Evolutionary conservation across 2,329 filamentous ascomycete species (phyloP), one percentile per base, ranked within the genome.

Genomic region (Paraphoma sp.): DNA sequence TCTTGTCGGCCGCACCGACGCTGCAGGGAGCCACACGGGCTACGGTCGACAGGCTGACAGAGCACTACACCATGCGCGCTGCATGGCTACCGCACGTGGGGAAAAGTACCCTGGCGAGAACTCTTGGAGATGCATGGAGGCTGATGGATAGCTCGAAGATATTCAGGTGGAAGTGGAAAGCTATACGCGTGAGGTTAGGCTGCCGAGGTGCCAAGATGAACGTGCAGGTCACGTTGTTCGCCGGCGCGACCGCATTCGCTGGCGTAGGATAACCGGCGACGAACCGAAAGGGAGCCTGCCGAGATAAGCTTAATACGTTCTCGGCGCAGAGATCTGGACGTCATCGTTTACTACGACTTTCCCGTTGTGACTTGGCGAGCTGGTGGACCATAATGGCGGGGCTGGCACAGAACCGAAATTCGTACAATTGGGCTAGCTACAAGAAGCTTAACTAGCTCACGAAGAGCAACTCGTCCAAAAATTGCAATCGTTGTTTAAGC

Each of bases 81-180:
- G 51, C 59, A 55, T 55, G 57, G 47, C 53, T 63, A 38, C 54
- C 60, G 67, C 70, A 72, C 70, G 69, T 72, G 70, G 64, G 56
- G 57, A 47, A 57, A 49, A 48, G 57, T 59, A 46, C 59, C 64
- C 50, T 51, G 55, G 43, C 45, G 41, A 38, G 38, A 53, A 41
- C 17, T 62, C 59, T 62, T 54, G 53, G 50, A 42, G 38, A 33
- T 50, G 48, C 48, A 53, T 52, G 45, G 53, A 56, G 44, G 56
- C 49, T 49, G 55, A 42, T 47, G 47, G 51, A 48, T 50, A 47
- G 43, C 17, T 47, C 45, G 14, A 48, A 18, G 45, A 40, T 52
- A 28, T 30, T 40, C 42, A 46, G 33, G 56, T 57, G 51, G 17
- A 42, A 54, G 52, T 47, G 61, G 54, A 47, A 41, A 56, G 33